These are phyloP conservation scores for Aspergillus flavus DNA, from an alignment of 2,329 filamentous ascomycete species.

Conservation along the genomic window DNA sequence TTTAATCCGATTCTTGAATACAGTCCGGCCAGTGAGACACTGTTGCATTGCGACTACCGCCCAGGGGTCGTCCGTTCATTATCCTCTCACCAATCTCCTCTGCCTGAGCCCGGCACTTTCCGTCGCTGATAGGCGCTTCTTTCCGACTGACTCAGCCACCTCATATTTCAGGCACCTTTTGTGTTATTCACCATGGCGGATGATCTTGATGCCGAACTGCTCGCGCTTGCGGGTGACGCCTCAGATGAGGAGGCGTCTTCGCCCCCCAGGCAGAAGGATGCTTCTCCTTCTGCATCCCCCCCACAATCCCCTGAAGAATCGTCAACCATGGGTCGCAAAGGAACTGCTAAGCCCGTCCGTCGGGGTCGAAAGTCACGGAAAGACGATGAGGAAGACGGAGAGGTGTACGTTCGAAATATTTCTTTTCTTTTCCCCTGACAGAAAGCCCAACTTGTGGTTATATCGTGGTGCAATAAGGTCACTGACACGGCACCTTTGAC, in stretches of 20 bases:
- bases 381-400: constrained; percentile 75
- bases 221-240: constrained; percentile 79
- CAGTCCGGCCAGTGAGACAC: constrained; percentile 12
- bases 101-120: neutral
- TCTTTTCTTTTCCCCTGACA: neutral
- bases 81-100: neutral
- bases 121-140: constrained; percentile 1
- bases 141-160: constrained; percentile 5
- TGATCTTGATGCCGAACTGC: constrained; percentile 86
- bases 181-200: constrained; percentile 66
- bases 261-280: constrained; percentile 57
- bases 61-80: constrained; percentile 17
- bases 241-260: constrained; percentile 58
- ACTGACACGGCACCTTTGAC: constrained; percentile 16
- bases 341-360: constrained; percentile 40
- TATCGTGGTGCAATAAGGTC: constrained; percentile 5
- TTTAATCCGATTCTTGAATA: constrained; percentile 4
- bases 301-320: constrained; percentile 49
- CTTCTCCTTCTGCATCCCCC: constrained; percentile 55
- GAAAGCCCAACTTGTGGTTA: too few species aligned
- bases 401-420: constrained; percentile 67
- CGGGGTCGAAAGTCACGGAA: constrained; percentile 53
- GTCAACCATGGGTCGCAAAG: constrained; percentile 52
- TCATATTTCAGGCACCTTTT: constrained; percentile 14
- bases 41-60: constrained; percentile 24